Evolutionary conservation across 805 yeast species (phyloP).

Genomic region (Hyphopichia homilentoma): DNA sequence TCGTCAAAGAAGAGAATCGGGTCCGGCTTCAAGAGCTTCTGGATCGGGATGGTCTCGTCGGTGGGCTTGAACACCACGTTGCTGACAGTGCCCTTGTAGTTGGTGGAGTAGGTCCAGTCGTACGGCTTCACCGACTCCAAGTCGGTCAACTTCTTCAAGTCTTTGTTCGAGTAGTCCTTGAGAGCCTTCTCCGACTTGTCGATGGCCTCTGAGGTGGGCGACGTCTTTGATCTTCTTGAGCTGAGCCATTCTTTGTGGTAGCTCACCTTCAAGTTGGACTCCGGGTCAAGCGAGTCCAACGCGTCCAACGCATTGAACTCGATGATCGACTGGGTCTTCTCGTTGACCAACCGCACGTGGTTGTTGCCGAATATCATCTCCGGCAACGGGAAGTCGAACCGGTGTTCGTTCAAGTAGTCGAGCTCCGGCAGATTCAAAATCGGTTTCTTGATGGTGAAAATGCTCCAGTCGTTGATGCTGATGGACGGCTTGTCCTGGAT

Average conservation of each 20-base stretch:
- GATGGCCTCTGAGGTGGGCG: constrained; percentile 9
- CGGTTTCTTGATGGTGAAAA: constrained; percentile 69
- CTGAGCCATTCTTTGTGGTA: constrained; percentile 81
- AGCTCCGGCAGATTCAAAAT: constrained; percentile 72
- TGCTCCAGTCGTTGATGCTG: constrained; percentile 68
- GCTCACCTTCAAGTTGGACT: constrained; percentile 55
- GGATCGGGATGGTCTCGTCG: constrained; percentile 55
- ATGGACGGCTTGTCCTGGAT: constrained; percentile 66
- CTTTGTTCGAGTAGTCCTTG: constrained; percentile 21
- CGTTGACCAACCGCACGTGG: constrained; percentile 48
- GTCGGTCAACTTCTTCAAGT: constrained; percentile 38
- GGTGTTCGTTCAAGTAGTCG: constrained; percentile 55
- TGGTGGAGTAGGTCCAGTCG: constrained; percentile 94
- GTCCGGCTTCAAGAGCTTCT: constrained; percentile 66
- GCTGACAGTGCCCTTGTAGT: constrained; percentile 60
- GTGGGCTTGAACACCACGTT: constrained; percentile 17
- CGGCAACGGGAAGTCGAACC: constrained; percentile 79
- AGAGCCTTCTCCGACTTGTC: constrained; percentile 21
- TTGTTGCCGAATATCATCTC: constrained; percentile 97
- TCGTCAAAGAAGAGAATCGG: constrained; percentile 90
- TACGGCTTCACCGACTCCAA: constrained; percentile 72
- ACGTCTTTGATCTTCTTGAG: constrained; percentile 26
- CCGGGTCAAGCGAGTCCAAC: constrained; percentile 32
- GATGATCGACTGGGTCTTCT: constrained; percentile 40
- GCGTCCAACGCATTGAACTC: constrained; percentile 80